These are phyloP conservation scores for Gastrolobium villosum DNA, from an alignment of 306 rosid species.

Conservation along the genomic window DNA sequence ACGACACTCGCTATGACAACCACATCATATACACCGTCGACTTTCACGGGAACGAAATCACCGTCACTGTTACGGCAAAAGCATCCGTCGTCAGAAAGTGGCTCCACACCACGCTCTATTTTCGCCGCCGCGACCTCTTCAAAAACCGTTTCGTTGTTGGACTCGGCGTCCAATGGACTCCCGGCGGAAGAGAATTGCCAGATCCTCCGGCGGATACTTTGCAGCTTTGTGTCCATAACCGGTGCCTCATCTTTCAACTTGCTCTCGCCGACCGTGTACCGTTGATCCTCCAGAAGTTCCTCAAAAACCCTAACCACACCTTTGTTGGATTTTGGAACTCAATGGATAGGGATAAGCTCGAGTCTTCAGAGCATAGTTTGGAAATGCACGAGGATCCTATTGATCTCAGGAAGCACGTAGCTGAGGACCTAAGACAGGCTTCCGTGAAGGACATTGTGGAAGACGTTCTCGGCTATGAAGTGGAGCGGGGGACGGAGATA, in stretches of 20 bases:
- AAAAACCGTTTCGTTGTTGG: conserved; percentile 47
- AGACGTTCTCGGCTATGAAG: conserved; percentile 19
- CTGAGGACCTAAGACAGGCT: background rate
- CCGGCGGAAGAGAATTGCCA: background rate
- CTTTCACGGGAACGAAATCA: background rate
- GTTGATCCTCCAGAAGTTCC: conserved; percentile 28
- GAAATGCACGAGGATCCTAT: conserved; percentile 11
- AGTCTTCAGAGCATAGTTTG: background rate
- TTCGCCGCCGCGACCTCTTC: background rate
- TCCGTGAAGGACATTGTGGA: conserved; percentile 36
- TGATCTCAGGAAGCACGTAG: conserved; percentile 23
- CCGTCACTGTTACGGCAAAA: conserved; percentile 45
- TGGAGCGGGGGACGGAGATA: conserved; percentile 32
- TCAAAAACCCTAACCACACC: background rate
- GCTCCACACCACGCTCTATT: background rate
- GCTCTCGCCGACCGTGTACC: conserved; percentile 36
- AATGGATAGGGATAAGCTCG: conserved; percentile 34
- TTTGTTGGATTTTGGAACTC: conserved; percentile 58
- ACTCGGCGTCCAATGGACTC: conserved; percentile 68
- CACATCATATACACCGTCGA: background rate
- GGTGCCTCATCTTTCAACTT: conserved; percentile 56
- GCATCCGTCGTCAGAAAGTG: conserved; percentile 47
- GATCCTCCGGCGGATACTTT: conserved; percentile 46
- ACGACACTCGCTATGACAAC: rapidly evolving
- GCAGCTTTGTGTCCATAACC: conserved; percentile 57